Percentiles rank a stretch among this genome's conserved stretches.
Evolutionary conservation across 257 asterid species (phyloP).

Genomic region (Nicotiana tomentosiformis): DNA sequence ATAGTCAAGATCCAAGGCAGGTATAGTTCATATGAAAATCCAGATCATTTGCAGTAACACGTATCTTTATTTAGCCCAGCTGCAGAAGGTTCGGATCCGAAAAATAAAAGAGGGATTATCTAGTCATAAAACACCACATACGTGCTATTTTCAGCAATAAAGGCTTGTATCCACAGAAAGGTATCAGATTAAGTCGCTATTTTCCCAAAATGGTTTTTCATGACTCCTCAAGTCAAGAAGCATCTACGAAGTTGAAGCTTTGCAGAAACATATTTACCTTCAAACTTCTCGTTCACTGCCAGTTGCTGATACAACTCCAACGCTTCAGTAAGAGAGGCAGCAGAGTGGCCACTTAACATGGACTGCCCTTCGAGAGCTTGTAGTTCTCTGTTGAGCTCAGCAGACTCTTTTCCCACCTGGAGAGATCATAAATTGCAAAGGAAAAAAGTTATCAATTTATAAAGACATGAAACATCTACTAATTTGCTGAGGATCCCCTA

Average conservation of each 20-base stretch:
- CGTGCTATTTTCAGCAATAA: background rate
- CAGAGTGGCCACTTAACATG: conserved; percentile 34
- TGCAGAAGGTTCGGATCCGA: background rate
- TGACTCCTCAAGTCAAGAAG: background rate
- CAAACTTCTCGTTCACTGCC: conserved; percentile 4
- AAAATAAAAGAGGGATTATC: background rate
- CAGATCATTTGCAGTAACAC: background rate
- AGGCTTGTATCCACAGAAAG: background rate
- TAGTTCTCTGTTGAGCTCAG: conserved; percentile 32
- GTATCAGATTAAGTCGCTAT: background rate
- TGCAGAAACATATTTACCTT: background rate
- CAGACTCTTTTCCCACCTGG: conserved; percentile 62
- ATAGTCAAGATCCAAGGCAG: background rate
- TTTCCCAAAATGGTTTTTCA: background rate
- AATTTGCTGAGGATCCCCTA: conserved; percentile 21
- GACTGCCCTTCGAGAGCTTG: conserved; percentile 36
- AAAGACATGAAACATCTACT: background rate
- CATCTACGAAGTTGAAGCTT: background rate
- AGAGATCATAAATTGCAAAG: conserved; percentile 13
- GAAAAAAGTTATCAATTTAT: background rate
- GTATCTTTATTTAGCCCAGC: background rate
- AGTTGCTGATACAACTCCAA: conserved; percentile 23
- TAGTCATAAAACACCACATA: background rate
- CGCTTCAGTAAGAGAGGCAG: conserved; percentile 51
- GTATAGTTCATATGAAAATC: background rate